A percentile compares a stretch with the other conserved stretches of the same genome.
phyloP scores from a whole-genome alignment of 768 basidiomycete species.

The Gyrodon lividus region DNA sequence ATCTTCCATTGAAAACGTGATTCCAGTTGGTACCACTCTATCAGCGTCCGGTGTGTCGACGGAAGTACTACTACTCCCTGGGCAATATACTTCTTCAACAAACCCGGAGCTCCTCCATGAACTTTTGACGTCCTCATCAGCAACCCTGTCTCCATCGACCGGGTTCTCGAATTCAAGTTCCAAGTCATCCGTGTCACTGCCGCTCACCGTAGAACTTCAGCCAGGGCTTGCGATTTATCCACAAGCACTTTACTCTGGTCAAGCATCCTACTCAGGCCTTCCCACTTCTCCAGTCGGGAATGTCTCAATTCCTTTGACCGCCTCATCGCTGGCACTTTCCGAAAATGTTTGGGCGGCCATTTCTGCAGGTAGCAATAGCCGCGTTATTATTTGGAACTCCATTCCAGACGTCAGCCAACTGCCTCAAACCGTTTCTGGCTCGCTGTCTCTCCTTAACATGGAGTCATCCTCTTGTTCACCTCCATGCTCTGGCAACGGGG shows the following conservation, averaged over 20 bases:
- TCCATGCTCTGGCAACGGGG: conserved; percentile 67
- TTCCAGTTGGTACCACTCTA: conserved; percentile 67
- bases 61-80: conserved; percentile 66
- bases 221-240: conserved; percentile 71
- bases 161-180: conserved; percentile 64
- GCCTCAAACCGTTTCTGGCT: conserved; percentile 45
- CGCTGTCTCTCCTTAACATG: conserved; percentile 65
- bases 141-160: conserved; percentile 53
- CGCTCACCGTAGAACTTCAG: conserved; percentile 63
- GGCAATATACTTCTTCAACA: conserved; percentile 70
- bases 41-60: conserved; percentile 53
- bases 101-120: conserved; percentile 71
- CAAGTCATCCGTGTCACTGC: conserved; percentile 47
- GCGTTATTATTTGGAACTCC: conserved; percentile 75
- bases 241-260: conserved; percentile 61
- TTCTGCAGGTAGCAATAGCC: conserved; percentile 50
- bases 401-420: conserved; percentile 74
- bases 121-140: conserved; percentile 62
- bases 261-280: conserved; percentile 56
- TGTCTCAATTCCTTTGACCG: conserved; percentile 48
- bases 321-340: conserved; percentile 66
- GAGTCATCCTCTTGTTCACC: conserved; percentile 76
- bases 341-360: conserved; percentile 69
- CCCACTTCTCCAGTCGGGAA: conserved; percentile 49
- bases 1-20: conserved; percentile 13